These are phyloP conservation scores for Quercus gilva DNA, from an alignment of 306 rosid genomes.

Conservation along the genomic window DNA sequence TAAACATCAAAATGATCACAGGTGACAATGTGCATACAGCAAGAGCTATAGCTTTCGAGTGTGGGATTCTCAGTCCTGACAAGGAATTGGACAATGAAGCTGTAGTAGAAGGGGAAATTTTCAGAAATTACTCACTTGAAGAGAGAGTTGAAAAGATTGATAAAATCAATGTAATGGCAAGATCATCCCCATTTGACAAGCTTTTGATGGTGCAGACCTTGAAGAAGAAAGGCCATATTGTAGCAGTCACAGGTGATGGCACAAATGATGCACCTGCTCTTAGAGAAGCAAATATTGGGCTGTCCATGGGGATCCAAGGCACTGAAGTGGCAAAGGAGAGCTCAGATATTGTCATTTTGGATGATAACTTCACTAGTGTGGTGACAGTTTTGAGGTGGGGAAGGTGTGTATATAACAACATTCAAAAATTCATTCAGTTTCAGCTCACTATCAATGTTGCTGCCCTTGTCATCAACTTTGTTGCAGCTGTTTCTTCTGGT, in stretches of 20 bases:
- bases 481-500: constrained; percentile 21
- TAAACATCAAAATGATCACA: constrained; percentile 24
- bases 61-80: constrained; percentile 10
- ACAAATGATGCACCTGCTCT: constrained; percentile 33
- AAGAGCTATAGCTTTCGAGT: constrained; percentile 25
- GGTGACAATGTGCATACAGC: constrained; percentile 29
- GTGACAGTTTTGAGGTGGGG: constrained; percentile 31
- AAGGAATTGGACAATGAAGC: not conserved
- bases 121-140: constrained; percentile 25
- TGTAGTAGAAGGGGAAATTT: constrained; percentile 11
- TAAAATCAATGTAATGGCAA: constrained; percentile 22
- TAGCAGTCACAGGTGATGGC: constrained; percentile 34
- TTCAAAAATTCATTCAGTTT: constrained; percentile 30
- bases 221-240: constrained; percentile 26
- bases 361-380: constrained; percentile 13
- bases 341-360: constrained; percentile 23
- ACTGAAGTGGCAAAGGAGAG: constrained; percentile 34
- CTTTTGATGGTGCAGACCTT: constrained; percentile 27
- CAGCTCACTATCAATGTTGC: constrained; percentile 28
- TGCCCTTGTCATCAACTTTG: constrained; percentile 17
- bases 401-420: constrained; percentile 27
- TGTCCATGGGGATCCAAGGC: constrained; percentile 33
- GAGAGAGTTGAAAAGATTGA: constrained; percentile 24
- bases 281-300: constrained; percentile 29
- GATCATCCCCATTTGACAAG: constrained; percentile 29